These are phyloP conservation scores for Pyricularia sp. DNA, from an alignment of 2,329 filamentous ascomycete genomes.

Conservation along the genomic window DNA sequence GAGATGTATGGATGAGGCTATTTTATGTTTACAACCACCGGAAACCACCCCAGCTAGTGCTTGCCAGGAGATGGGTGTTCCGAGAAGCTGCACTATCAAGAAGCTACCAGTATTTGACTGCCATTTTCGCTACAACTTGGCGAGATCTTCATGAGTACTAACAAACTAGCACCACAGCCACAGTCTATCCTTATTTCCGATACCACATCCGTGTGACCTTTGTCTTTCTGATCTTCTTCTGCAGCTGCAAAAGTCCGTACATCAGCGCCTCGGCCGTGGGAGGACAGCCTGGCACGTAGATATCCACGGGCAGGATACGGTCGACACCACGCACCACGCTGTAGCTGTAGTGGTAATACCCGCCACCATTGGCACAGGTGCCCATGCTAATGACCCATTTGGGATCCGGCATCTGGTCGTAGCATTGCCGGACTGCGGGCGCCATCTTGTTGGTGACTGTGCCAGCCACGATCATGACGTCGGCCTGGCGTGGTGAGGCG, in stretches of 20 bases:
- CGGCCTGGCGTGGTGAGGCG: conserved; percentile 73
- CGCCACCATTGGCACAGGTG: conserved; percentile 57
- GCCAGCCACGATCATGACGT: conserved; percentile 88
- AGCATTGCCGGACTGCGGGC: conserved; percentile 75
- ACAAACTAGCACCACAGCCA: too few relatives aligned
- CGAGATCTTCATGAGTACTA: too few relatives aligned
- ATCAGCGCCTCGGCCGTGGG: conserved; percentile 33
- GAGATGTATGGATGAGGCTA: too few relatives aligned
- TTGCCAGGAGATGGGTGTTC: too few relatives aligned
- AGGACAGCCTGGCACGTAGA: conserved; percentile 54
- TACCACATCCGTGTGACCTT: conserved; percentile 37
- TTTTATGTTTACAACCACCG: too few relatives aligned
- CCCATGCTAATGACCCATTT: conserved; percentile 69
- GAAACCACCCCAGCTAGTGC: too few relatives aligned
- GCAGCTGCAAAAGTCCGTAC: conserved; percentile 51
- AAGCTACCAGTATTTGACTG: too few relatives aligned
- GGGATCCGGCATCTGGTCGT: conserved; percentile 91
- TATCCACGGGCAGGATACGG: conserved; percentile 52
- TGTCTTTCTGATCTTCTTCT: conserved; percentile 52
- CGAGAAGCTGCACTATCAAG: too few relatives aligned
- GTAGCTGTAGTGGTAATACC: conserved; percentile 65
- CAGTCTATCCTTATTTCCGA: conserved; percentile 24
- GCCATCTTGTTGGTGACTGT: conserved; percentile 97
- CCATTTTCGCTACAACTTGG: too few relatives aligned
- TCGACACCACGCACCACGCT: conserved; percentile 52